Conservation (phyloP, 495 filamentous ascomycete species). For the Xylaria curta region DNA sequence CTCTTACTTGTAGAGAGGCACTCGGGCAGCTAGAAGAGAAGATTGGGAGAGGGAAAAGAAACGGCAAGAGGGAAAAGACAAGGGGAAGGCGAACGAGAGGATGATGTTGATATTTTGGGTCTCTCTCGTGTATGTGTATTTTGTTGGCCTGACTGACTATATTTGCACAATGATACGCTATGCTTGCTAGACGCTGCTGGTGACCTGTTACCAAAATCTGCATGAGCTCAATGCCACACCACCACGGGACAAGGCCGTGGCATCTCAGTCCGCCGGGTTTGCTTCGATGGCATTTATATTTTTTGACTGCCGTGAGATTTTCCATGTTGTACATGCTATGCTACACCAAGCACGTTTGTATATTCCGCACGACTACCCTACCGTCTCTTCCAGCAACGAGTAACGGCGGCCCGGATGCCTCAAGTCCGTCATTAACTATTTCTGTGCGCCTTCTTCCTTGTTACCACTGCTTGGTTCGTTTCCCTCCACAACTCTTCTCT, state of each 20-base stretch:
- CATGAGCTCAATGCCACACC: constrained; percentile 21
- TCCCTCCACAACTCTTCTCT: constrained; percentile 9
- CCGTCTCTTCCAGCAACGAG: constrained; percentile 15
- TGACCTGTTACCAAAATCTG: constrained; percentile 29
- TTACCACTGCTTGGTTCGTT: constrained; percentile 9
- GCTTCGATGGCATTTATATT: constrained; percentile 18
- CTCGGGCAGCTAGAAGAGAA: not conserved
- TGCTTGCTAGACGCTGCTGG: constrained; percentile 16
- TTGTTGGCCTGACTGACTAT: not conserved
- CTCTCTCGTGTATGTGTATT: not conserved
- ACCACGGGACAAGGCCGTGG: constrained; percentile 20
- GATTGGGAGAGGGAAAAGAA: not conserved
- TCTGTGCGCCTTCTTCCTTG: constrained; percentile 25
- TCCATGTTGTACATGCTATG: constrained; percentile 14
- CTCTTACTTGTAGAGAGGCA: not conserved
- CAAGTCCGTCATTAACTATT: constrained; percentile 26
- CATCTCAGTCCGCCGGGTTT: constrained; percentile 14
- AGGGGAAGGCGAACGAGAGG: not conserved
- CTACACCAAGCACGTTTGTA: constrained; percentile 15
- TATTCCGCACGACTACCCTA: constrained; percentile 19
- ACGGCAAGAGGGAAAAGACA: not conserved
- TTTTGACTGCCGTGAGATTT: constrained; percentile 12
- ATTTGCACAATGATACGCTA: not conserved
- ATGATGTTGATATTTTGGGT: constrained; percentile 5
- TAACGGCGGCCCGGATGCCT: constrained; percentile 21